These are phyloP conservation scores for Wickerhamiella dianesei DNA, from an alignment of 805 yeast genomes.

Conservation along the genomic window DNA sequence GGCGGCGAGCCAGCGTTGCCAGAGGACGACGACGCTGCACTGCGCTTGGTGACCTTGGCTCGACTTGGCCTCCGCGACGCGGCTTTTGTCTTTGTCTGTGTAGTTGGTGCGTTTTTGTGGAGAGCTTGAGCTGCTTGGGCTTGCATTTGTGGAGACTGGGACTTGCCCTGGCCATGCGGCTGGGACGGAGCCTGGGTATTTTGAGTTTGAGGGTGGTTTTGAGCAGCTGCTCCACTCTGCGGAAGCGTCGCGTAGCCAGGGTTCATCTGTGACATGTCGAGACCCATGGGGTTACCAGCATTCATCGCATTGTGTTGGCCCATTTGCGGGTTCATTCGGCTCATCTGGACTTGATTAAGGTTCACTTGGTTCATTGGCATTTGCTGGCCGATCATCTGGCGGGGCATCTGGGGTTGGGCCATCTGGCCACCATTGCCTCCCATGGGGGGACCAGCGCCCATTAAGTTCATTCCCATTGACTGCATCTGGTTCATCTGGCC, in stretches of 20 bases:
- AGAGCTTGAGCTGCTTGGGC: neutral
- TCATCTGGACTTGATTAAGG: neutral
- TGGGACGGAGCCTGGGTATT: slow-evolving; percentile 1
- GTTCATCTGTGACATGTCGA: neutral
- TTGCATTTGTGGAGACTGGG: neutral
- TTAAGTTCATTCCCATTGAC: neutral
- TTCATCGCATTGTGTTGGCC: neutral
- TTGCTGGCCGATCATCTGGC: neutral
- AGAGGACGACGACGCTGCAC: neutral
- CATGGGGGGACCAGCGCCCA: neutral
- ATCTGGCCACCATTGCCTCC: neutral
- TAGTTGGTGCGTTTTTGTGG: neutral
- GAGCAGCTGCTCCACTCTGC: slow-evolving; percentile 1
- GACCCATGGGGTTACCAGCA: neutral
- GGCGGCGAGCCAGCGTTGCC: neutral
- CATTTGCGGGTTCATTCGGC: neutral
- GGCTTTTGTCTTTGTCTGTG: neutral
- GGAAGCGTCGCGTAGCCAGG: neutral
- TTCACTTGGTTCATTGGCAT: neutral
- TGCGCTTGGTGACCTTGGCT: neutral
- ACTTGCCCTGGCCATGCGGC: neutral
- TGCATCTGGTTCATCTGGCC: neutral
- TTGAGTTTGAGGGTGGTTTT: neutral
- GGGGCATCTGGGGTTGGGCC: neutral
- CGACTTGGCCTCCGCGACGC: neutral